Evolutionary conservation across 768 basidiomycete genomes (phyloP).

Genomic region (Baorangia bicolor): DNA sequence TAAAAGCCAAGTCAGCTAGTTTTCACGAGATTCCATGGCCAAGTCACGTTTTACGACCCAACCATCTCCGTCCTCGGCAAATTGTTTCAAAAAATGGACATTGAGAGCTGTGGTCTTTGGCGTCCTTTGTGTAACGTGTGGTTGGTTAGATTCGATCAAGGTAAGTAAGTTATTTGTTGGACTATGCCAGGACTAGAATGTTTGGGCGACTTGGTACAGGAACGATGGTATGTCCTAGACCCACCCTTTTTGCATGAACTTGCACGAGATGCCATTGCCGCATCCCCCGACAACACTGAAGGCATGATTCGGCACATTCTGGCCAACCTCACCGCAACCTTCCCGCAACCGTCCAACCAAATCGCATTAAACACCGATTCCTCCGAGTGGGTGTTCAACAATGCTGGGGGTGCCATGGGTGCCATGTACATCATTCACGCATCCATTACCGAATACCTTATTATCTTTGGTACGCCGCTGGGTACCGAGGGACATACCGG

Average conservation of each 20-base stretch:
- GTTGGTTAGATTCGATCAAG: slow-evolving; percentile 64
- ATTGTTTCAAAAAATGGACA: slow-evolving; percentile 34
- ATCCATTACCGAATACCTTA: slow-evolving; percentile 94
- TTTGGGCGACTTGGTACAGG: slow-evolving; percentile 39
- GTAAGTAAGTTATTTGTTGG: slow-evolving; percentile 33
- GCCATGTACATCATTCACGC: slow-evolving; percentile 98
- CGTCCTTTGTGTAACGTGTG: slow-evolving; percentile 37
- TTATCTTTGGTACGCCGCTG: slow-evolving; percentile 93
- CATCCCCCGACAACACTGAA: slow-evolving; percentile 59
- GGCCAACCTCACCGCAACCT: slow-evolving; percentile 69
- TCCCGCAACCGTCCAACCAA: slow-evolving; percentile 53
- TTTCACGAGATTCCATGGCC: slow-evolving; percentile 17
- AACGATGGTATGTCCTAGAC: slow-evolving; percentile 86
- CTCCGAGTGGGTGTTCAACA: slow-evolving; percentile 93
- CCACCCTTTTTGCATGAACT: slow-evolving; percentile 70
- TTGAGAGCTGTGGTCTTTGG: slow-evolving; percentile 26
- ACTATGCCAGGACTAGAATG: not conserved
- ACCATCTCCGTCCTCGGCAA: not conserved
- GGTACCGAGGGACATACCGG: slow-evolving; percentile 98
- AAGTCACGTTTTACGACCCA: slow-evolving; percentile 6
- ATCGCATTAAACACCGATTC: slow-evolving; percentile 56
- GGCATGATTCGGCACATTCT: slow-evolving; percentile 83
- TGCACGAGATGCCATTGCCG: slow-evolving; percentile 68
- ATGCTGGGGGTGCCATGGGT: slow-evolving; percentile 97
- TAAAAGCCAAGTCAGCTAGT: not conserved